Evolutionary conservation across 768 basidiomycete genomes (phyloP), one percentile per base, ranked within the genome.

Genomic region (Amyloporia xantha): DNA sequence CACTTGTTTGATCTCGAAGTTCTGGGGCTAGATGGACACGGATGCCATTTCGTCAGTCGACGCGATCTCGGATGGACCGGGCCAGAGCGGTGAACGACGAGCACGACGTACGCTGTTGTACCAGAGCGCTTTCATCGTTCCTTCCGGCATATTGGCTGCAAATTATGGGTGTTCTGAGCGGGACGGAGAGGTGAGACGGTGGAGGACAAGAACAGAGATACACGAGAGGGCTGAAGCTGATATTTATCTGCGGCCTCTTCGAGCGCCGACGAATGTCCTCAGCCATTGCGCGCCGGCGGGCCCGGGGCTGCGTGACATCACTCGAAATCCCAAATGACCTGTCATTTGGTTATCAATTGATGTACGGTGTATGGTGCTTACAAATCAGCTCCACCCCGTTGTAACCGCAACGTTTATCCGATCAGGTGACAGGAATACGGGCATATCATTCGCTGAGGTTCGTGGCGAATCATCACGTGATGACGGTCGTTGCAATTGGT

Each of bases 71-170:
- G 6, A 39, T 17, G 13, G n/a, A 42, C 11, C 23, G 27, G 43
- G 20, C n/a, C 10, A 11, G 39, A 40, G 10, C 19, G 39, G 20
- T n/a, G n/a, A n/a, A n/a, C 39, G 39, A 35, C 33, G 33, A 9
- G 9, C 7, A 39, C 9, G 9, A 61, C 68, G 36, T 55, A 86
- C 86, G 53, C 72, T 72, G 59, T 74, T 75, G 68, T 87, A 90
- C 70, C 77, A 87, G 56, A 87, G 67, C 15, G 86, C 86, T 66
- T 79, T 77, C 86, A 90, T 89, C 21, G 71, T 78, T 66, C 75
- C 78, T 63, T 79, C 61, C 44, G 75, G 70, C 78, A 81, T 81
- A 60, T 13, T 55, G 44, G 44, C 37, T 37, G 20, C 26, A 15
- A 24, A 3, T 21, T 17, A 21, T 21, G 40, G 42, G 6, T 27